Evolutionary conservation across 345 rosid genomes (phyloP).

Genomic region (Eutrema yunnanense): DNA sequence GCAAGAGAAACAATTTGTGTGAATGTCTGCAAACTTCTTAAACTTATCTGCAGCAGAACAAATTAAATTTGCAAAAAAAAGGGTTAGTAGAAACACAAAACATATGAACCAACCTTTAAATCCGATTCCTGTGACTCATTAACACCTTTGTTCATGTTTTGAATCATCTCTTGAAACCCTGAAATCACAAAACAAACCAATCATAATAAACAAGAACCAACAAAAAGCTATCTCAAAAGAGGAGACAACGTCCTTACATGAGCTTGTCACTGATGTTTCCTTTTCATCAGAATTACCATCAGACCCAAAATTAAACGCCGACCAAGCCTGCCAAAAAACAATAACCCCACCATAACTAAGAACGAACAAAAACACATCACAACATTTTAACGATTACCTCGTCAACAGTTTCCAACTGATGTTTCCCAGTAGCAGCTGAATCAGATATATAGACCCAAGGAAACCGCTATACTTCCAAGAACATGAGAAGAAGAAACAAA

Average conservation of each 20-base stretch:
- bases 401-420: conserved; percentile 34
- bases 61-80: neutral
- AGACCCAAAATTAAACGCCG: conserved; percentile 45
- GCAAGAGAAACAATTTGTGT: neutral
- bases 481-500: neutral
- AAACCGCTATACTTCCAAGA: conserved; percentile 36
- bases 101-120: conserved; percentile 40
- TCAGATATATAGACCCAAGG: conserved; percentile 40
- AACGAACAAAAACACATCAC: neutral
- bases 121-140: conserved; percentile 33
- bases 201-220: neutral
- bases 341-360: neutral
- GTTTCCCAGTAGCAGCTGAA: conserved; percentile 18
- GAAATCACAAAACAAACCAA: conserved; percentile 16
- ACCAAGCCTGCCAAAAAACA: conserved; percentile 52
- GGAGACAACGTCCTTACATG: conserved; percentile 29
- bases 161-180: conserved; percentile 63
- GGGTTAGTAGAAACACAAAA: neutral
- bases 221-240: conserved; percentile 31
- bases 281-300: conserved; percentile 37
- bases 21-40: neutral
- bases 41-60: neutral
- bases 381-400: conserved; percentile 38
- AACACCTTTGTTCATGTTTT: conserved; percentile 37
- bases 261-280: conserved; percentile 31